These are phyloP conservation scores for Cladophialophora bantiana DNA, from an alignment of 2,329 filamentous ascomycete species.

Conservation along the genomic window DNA sequence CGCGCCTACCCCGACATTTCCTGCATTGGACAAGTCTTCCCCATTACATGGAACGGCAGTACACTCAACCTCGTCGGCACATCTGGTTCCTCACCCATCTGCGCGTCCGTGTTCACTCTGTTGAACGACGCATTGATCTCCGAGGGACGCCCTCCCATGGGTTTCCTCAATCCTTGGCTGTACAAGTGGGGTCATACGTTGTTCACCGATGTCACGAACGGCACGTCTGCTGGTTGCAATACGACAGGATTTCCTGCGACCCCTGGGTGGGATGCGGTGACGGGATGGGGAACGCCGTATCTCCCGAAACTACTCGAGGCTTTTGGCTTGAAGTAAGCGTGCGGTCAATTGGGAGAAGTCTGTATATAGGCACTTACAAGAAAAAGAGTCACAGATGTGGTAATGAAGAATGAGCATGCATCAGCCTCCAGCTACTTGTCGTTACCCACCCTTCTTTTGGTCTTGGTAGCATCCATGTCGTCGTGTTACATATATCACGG, in stretches of 20 bases:
- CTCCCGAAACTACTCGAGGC: slow-evolving; percentile 33
- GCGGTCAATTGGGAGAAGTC: slow-evolving; percentile 1
- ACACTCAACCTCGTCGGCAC: slow-evolving; percentile 56
- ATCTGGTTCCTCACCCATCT: slow-evolving; percentile 42
- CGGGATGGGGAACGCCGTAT: slow-evolving; percentile 45
- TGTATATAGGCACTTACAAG: slow-evolving; percentile 24
- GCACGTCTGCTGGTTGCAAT: slow-evolving; percentile 45
- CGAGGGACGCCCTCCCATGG: slow-evolving; percentile 34
- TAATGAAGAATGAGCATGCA: slow-evolving; percentile 23
- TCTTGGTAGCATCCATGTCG: neutral
- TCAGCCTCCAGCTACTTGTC: slow-evolving; percentile 6
- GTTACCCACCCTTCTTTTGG: neutral
- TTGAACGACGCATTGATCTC: slow-evolving; percentile 39
- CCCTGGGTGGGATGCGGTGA: slow-evolving; percentile 47
- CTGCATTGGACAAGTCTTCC: slow-evolving; percentile 59
- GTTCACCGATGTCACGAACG: slow-evolving; percentile 46
- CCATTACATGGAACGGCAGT: slow-evolving; percentile 50
- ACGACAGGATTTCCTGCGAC: slow-evolving; percentile 44
- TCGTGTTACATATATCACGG: slow-evolving; percentile 4
- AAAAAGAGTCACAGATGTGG: slow-evolving; percentile 7
- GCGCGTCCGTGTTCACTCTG: slow-evolving; percentile 35
- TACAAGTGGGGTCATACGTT: slow-evolving; percentile 38
- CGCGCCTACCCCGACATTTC: slow-evolving; percentile 69
- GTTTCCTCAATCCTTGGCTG: slow-evolving; percentile 40
- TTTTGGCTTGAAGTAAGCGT: slow-evolving; percentile 32